Conservation (phyloP, 495 filamentous ascomycete species). For the Daldinia decipiens region DNA sequence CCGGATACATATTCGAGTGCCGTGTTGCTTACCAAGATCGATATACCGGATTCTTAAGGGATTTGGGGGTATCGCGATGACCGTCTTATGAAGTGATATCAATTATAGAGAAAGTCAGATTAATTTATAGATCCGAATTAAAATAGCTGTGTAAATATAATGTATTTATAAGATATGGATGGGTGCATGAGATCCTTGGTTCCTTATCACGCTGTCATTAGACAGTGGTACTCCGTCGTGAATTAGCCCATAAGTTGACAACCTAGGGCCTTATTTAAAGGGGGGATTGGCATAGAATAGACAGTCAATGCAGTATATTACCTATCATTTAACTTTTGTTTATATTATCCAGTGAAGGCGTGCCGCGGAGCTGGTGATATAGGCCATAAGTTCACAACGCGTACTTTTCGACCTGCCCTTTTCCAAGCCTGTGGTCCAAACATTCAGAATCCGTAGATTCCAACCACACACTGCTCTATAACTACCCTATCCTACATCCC, state of each 20-base stretch:
- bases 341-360: not conserved
- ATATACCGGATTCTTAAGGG: slow-evolving; percentile 1
- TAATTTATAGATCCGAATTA: not conserved
- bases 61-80: not conserved
- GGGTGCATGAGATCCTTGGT: not conserved
- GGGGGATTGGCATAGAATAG: not conserved
- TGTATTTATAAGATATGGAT: not conserved
- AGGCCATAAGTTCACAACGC: not conserved
- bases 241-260: no score
- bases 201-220: no score
- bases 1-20: slow-evolving; percentile 46
- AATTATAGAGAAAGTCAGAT: not conserved
- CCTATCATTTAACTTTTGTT: not conserved
- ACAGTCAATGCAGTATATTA: not conserved
- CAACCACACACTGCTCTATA: not conserved
- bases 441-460: not conserved
- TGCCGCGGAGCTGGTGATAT: not conserved
- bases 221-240: no score
- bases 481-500: not conserved
- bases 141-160: not conserved
- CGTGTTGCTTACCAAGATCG: slow-evolving; percentile 36
- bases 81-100: not conserved
- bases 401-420: not conserved
- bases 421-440: not conserved
- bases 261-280: not conserved